Base-by-base conservation (phyloP, 2,329 filamentous ascomycete species). In the Cladophialophora psammophila region DNA sequence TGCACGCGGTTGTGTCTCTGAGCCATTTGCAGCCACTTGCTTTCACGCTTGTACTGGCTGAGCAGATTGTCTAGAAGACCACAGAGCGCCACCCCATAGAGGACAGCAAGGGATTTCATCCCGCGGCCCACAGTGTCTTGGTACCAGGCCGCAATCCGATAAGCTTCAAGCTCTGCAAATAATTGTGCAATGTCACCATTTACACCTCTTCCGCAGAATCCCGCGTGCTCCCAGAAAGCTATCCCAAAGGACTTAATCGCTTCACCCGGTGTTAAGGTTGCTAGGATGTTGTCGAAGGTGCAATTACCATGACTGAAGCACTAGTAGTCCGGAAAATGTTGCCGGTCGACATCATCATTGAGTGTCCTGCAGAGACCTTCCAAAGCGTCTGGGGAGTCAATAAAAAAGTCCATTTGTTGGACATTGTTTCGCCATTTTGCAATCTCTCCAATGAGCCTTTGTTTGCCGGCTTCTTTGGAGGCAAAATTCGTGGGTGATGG, bases 81-180 rank as follows among this genome's bases (percentile, higher is more conserved):
- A 32, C 48, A 9, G 42, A 60, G 34, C 1, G 57, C 63, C 3
- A 26, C 18, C 8, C 9, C 18, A 26, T 50, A 50, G 45, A 3
- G 8, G 20, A 50, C 7, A 12, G 26, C 2, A 50, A 20, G 7
- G 18, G 8, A 20, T 10, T n/a, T 10, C 18, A 18, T 7, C 8
- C 18, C 10, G 45, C 45, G 10, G 5, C 1, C 2, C 18, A 3
- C 3, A 26, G 3, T 26, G 5, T 32, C 13, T 52, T 61, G 58
- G 32, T 52, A 59, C 36, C 56, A 58, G 34, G 52, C n/a, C 18
- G 56, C 34, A 20, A 42, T 18, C 18, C 40, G 50, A 50, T 57
- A 62, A n/a, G 55, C 40, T 52, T 66, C 64, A 40, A 66, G 18
- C 32, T 66, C 64, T 8, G 57, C 64, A 34, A 62, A 40, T 38